Evolutionary conservation across 176 grass and related monocot genomes (phyloP).

Genomic region (Areca catechu): DNA sequence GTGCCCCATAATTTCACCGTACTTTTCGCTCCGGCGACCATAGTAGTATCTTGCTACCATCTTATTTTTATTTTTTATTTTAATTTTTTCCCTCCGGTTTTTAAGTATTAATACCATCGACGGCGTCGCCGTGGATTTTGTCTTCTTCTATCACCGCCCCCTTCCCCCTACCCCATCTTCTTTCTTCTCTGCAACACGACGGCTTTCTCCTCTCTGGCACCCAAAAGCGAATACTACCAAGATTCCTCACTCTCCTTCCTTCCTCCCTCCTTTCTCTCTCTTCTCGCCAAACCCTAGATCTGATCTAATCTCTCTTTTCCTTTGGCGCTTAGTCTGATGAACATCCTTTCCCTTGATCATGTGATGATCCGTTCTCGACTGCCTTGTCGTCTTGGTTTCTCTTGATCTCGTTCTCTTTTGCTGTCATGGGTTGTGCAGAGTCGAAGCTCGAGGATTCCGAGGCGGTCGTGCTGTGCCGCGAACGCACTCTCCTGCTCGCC

Average conservation of each 20-base stretch:
- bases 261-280: slow-evolving; percentile 26
- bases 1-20: too few species aligned
- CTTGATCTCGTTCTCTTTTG: not conserved
- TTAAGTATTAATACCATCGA: too few species aligned
- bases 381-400: not conserved
- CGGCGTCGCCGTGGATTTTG: too few species aligned
- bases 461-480: slow-evolving; percentile 61
- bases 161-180: slow-evolving; percentile 17
- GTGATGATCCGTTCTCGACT: not conserved
- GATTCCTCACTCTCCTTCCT: not conserved
- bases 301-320: slow-evolving; percentile 12
- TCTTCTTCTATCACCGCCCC: not conserved
- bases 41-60: too few species aligned
- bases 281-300: slow-evolving; percentile 33
- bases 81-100: too few species aligned
- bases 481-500: slow-evolving; percentile 44
- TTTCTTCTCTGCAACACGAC: slow-evolving; percentile 29
- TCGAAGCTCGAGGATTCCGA: slow-evolving; percentile 71
- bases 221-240: too few species aligned
- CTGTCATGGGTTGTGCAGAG: slow-evolving; percentile 64
- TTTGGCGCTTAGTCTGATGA: too few species aligned
- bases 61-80: too few species aligned
- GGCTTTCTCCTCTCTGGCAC: slow-evolving; percentile 16
- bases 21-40: too few species aligned
- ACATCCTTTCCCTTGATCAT: not conserved